Base-by-base conservation (phyloP, 1,139 yeast species). In the Saccharomyces hybrid region DNA sequence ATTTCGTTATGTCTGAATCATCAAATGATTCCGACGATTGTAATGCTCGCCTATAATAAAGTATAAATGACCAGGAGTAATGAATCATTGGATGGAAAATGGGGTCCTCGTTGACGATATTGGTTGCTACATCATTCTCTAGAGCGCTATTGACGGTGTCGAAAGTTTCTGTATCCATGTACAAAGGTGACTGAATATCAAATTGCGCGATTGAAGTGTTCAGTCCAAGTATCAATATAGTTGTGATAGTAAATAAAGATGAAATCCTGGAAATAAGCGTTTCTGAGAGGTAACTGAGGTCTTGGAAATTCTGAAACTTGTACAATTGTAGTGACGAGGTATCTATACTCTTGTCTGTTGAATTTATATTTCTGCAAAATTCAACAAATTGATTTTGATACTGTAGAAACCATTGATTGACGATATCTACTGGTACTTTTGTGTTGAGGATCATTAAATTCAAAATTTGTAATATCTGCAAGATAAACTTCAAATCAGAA, bases 31-130 rank as follows among this genome's bases (percentile, higher is more conserved):
- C 44, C 13, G 44, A 20, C 20, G 23, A 11, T 38, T 38, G 25
- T 23, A 38, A 38, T 16, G 44, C 23, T 11, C 9, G 26, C 25
- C 44, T 38, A 38, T 38, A 8, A 28, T 42, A 48, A 49, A 54
- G 25, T 5, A 84, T 71, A 23, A 87, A 79, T 11, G 88, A 80
- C 96, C 96, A 89, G 32, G 83, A 79, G 62, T 86, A 85, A 51
- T 80, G 68, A 1, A 84, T 71, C 4, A 85, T 72, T 0, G 88
- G 70, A 56, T 81, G 80, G 1, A 71, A 59, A 9, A 73, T 67
- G 0, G 71, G 63, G 14, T 75, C 69, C 3, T 75, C 61, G 20
- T 77, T 60, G 2, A 61, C 57, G 4, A 63, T 65, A 61, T 78
- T 80, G 26, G 81, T 73, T 52, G 64, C 61, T 51, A 38, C 11